Evolutionary conservation across 768 basidiomycete genomes (phyloP).

Genomic region (Hortiboletus flavorubellus): DNA sequence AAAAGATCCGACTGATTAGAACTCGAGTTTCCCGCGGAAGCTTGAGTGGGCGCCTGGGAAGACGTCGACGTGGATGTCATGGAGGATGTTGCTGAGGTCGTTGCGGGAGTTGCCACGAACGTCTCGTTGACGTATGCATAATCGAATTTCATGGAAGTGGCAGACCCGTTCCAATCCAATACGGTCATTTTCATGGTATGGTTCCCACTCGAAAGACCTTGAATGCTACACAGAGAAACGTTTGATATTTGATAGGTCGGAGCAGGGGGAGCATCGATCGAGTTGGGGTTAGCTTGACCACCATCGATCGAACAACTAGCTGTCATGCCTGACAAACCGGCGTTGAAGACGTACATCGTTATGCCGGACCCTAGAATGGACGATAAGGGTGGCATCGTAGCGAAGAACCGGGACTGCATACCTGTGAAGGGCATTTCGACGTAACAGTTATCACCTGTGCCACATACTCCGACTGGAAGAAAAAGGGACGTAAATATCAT

Average conservation of each 20-base stretch:
- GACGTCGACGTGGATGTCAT: neutral
- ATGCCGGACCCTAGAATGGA: conserved; percentile 22
- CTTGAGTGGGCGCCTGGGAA: conserved; percentile 1
- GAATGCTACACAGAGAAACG: conserved; percentile 15
- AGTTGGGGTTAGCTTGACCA: neutral
- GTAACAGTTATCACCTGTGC: conserved; percentile 10
- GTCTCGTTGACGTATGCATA: conserved; percentile 26
- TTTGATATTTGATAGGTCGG: conserved; percentile 22
- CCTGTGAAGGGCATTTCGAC: conserved; percentile 23
- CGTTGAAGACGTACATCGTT: conserved; percentile 25
- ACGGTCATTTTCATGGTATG: conserved; percentile 24
- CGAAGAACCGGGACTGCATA: neutral
- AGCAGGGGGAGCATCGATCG: conserved; percentile 2
- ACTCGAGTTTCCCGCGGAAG: neutral
- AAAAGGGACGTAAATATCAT: neutral
- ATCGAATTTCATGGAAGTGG: conserved; percentile 27
- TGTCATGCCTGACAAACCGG: conserved; percentile 18
- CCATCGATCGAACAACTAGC: conserved; percentile 23
- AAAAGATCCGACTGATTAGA: conserved; percentile 9
- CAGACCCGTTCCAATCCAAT: conserved; percentile 13
- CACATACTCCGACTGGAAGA: conserved; percentile 16
- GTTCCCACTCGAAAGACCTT: conserved; percentile 13
- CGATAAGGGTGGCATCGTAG: neutral
- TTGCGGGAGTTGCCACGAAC: conserved; percentile 6
- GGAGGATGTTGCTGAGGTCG: neutral